A percentile compares a stretch with the other conserved stretches of the same genome.
Evolutionary conservation across 176 grass and related monocot genomes (phyloP).

Genomic region (Poa annua): DNA sequence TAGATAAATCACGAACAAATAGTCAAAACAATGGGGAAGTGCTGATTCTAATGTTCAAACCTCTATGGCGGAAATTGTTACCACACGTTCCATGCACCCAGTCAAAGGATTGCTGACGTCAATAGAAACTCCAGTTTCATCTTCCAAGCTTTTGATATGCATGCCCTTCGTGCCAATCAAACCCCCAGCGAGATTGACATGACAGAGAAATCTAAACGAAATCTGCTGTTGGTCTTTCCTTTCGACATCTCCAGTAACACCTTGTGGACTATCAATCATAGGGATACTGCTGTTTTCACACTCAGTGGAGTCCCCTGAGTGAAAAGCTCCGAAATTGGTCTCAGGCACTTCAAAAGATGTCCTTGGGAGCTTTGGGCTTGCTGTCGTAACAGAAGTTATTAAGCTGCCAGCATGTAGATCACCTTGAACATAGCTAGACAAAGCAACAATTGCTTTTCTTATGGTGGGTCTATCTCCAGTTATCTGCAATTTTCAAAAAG

Average conservation of each 20-base stretch:
- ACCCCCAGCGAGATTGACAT: slow-evolving; percentile 43
- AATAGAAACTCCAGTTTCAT: slow-evolving; percentile 45
- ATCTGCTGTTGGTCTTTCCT: slow-evolving; percentile 37
- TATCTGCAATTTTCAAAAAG: slow-evolving; percentile 41
- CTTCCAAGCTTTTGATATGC: slow-evolving; percentile 46
- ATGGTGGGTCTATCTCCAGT: slow-evolving; percentile 43
- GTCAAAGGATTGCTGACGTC: slow-evolving; percentile 26
- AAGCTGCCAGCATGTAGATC: background rate
- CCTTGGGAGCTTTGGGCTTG: slow-evolving; percentile 3
- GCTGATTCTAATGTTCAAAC: slow-evolving; percentile 35
- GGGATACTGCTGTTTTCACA: slow-evolving; percentile 28
- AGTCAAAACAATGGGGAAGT: slow-evolving; percentile 8
- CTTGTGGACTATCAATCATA: slow-evolving; percentile 16
- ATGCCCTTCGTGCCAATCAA: slow-evolving; percentile 49
- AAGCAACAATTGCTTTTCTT: slow-evolving; percentile 49
- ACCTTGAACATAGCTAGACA: slow-evolving; percentile 54
- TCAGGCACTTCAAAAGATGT: slow-evolving; percentile 37
- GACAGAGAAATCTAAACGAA: slow-evolving; percentile 53
- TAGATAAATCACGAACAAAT: background rate
- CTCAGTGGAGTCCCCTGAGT: slow-evolving; percentile 42
- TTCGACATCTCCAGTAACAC: slow-evolving; percentile 29
- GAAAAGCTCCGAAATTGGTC: slow-evolving; percentile 11
- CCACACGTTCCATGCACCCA: slow-evolving; percentile 44
- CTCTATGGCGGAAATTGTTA: slow-evolving; percentile 54
- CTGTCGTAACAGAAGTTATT: slow-evolving; percentile 20